A percentile compares a stretch with the other conserved stretches of the same genome.
phyloP scores from a whole-genome alignment of 2,329 filamentous ascomycete genomes.

The Ascochyta viciae-villosae region DNA sequence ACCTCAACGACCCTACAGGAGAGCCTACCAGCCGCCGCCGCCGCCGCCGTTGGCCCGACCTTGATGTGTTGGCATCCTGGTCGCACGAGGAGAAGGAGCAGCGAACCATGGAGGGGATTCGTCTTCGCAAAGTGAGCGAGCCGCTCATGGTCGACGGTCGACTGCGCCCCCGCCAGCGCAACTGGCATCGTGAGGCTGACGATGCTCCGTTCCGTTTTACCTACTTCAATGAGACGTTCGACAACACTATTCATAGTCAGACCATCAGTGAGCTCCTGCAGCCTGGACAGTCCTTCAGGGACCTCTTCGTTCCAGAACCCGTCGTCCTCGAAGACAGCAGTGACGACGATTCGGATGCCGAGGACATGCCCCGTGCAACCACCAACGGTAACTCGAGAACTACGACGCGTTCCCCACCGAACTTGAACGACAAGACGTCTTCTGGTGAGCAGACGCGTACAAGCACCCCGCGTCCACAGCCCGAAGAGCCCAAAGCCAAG shows the following conservation, averaged over 20 bases:
- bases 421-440: constrained; percentile 43
- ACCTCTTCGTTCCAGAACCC: constrained; percentile 92
- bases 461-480: constrained; percentile 60
- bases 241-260: constrained; percentile 94
- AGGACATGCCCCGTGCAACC: constrained; percentile 40
- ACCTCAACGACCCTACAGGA: constrained; percentile 55
- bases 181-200: constrained; percentile 87
- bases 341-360: constrained; percentile 69
- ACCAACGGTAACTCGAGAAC: constrained; percentile 39
- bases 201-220: constrained; percentile 94
- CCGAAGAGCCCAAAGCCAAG: constrained; percentile 25
- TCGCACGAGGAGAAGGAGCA: constrained; percentile 88
- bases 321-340: constrained; percentile 66
- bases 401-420: constrained; percentile 33
- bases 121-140: constrained; percentile 91
- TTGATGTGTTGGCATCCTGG: constrained; percentile 87
- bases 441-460: constrained; percentile 55
- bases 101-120: constrained; percentile 75
- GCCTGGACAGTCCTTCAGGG: constrained; percentile 80
- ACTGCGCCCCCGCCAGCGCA: constrained; percentile 76
- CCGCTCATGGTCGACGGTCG: constrained; percentile 91
- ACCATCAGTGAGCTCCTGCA: constrained; percentile 93
- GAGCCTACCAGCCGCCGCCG: constrained; percentile 53
- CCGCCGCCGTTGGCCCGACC: constrained; percentile 80
- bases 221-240: constrained; percentile 97